These are phyloP conservation scores for Crotalaria pallida DNA, from an alignment of 306 rosid species.

Conservation along the genomic window DNA sequence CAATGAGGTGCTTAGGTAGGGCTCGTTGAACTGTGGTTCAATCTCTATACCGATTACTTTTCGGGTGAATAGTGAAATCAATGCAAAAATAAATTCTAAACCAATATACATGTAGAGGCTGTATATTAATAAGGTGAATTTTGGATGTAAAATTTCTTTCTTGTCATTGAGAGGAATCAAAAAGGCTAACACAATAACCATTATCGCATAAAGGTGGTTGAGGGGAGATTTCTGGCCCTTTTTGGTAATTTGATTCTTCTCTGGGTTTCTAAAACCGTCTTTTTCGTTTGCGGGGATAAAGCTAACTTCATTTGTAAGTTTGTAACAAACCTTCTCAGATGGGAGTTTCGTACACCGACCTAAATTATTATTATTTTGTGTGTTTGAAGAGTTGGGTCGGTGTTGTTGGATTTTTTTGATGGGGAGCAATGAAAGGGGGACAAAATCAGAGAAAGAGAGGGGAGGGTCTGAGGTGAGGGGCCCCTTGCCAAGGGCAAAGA, in stretches of 20 bases:
- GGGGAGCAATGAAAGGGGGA: constrained; percentile 25
- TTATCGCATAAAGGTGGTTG: background rate
- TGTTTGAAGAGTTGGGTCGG: background rate
- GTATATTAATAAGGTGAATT: constrained; percentile 7
- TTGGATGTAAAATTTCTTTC: constrained; percentile 14
- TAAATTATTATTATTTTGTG: too few species aligned
- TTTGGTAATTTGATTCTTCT: background rate
- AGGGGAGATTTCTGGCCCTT: background rate
- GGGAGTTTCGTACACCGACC: too few species aligned
- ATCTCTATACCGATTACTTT: background rate
- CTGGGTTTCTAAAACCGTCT: too few species aligned
- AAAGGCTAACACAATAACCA: background rate
- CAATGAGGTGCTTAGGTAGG: constrained; percentile 22
- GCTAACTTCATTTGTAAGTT: too few species aligned
- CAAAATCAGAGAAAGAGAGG: constrained; percentile 25
- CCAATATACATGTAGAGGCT: constrained; percentile 28
- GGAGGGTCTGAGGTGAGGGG: constrained; percentile 25
- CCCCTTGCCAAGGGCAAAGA: constrained; percentile 30
- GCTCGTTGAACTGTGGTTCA: constrained; percentile 27
- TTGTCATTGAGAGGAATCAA: background rate
- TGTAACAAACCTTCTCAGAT: too few species aligned
- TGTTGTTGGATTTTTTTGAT: constrained; percentile 15
- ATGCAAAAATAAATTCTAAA: constrained; percentile 10
- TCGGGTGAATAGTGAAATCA: background rate
- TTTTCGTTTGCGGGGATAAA: too few species aligned